Conservation (phyloP, 1,139 yeast species). For the Lodderomyces theae region DNA sequence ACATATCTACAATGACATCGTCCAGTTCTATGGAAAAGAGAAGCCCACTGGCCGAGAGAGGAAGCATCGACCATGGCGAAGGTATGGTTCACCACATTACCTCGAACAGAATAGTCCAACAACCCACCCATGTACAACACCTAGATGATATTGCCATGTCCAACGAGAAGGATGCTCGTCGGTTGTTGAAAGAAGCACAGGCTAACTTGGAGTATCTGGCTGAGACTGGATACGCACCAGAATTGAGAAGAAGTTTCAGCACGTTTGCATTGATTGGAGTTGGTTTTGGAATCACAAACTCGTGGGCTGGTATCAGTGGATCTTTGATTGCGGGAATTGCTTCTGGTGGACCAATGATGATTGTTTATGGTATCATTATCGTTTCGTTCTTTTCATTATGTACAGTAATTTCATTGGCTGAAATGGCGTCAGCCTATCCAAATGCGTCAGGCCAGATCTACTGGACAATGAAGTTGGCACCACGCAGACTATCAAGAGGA, state of each 20-base stretch:
- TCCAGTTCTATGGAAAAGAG: constrained; percentile 9
- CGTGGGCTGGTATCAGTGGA: constrained; percentile 57
- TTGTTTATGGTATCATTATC: constrained; percentile 64
- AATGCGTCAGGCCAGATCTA: constrained; percentile 67
- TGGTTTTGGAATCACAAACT: constrained; percentile 38
- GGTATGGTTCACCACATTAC: constrained; percentile 17
- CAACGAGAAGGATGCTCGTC: constrained; percentile 16
- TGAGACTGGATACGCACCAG: constrained; percentile 37
- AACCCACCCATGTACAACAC: constrained; percentile 11
- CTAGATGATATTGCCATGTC: constrained; percentile 11
- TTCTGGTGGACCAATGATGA: constrained; percentile 67
- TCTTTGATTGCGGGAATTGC: constrained; percentile 46
- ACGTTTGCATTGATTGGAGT: constrained; percentile 57
- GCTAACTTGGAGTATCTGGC: constrained; percentile 31
- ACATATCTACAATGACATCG: background rate
- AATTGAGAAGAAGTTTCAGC: constrained; percentile 47
- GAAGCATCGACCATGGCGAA: constrained; percentile 21
- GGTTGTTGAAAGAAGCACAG: constrained; percentile 29
- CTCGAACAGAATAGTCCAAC: constrained; percentile 11
- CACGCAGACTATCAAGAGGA: constrained; percentile 43
- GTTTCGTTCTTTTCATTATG: constrained; percentile 46
- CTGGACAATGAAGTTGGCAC: constrained; percentile 56
- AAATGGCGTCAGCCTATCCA: constrained; percentile 53
- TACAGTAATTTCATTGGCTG: constrained; percentile 42
- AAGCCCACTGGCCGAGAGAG: constrained; percentile 9